Percentiles rank a stretch among this genome's conserved stretches.
These are phyloP conservation scores for Botrytis pseudocinerea DNA, from an alignment of 2,329 filamentous ascomycete genomes.

Conservation along the genomic window DNA sequence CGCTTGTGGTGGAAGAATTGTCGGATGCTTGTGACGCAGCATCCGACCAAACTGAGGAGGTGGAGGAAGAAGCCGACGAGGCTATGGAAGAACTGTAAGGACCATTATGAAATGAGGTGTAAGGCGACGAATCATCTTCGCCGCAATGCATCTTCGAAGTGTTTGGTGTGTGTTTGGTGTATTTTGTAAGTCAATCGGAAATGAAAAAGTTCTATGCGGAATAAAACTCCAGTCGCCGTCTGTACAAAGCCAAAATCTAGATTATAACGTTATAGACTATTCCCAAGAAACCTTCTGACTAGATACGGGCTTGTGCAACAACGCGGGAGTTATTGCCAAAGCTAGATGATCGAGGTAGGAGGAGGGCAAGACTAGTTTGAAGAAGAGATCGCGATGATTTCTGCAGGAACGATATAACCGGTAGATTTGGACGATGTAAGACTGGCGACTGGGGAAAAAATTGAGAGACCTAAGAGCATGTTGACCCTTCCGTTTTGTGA, in stretches of 20 bases:
- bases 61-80: conserved; percentile 74
- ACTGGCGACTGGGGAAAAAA: conserved; percentile 61
- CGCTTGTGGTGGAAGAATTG: conserved; percentile 63
- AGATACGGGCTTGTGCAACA: conserved; percentile 45
- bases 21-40: conserved; percentile 69
- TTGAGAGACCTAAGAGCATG: conserved; percentile 59
- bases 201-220: conserved; percentile 27
- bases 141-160: conserved; percentile 59
- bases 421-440: conserved; percentile 54
- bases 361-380: conserved; percentile 44
- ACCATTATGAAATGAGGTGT: conserved; percentile 52
- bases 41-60: conserved; percentile 76
- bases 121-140: conserved; percentile 54
- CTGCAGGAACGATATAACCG: conserved; percentile 59
- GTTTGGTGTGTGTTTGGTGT: conserved; percentile 44
- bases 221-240: conserved; percentile 57
- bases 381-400: conserved; percentile 42
- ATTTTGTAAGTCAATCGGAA: conserved; percentile 4
- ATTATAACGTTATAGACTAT: conserved; percentile 47
- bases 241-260: conserved; percentile 49
- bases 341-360: conserved; percentile 48
- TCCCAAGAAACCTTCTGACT: conserved; percentile 46
- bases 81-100: conserved; percentile 71
- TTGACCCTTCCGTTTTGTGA: conserved; percentile 44
- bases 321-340: conserved; percentile 42